Conservation (phyloP, 139 green algal genomes). For the Bryopsis sp. region DNA sequence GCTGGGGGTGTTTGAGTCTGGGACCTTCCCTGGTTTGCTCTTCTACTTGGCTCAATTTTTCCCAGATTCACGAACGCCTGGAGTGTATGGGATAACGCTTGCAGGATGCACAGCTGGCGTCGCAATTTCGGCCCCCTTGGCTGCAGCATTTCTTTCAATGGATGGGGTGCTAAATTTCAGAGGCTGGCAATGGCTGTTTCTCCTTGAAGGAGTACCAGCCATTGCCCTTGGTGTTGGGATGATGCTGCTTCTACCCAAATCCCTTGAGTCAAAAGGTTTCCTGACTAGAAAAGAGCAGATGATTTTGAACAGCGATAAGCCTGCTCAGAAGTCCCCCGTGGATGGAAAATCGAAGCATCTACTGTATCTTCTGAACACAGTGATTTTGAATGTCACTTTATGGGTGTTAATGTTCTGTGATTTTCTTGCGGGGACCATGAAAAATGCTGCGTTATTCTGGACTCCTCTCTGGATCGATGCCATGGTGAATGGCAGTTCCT, state of each 20-base stretch:
- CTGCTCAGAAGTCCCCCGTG: no score
- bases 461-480: no score
- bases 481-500: no score
- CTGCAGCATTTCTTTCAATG: slow-evolving; percentile 15
- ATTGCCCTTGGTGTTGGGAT: not conserved
- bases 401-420: no score
- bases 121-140: slow-evolving; percentile 1
- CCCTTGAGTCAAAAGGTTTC: no score
- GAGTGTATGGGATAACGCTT: not conserved
- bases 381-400: no score
- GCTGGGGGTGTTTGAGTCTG: slow-evolving; percentile 46
- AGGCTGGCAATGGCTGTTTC: slow-evolving; percentile 26
- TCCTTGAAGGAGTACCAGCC: slow-evolving; percentile 12
- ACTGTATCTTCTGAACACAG: no score
- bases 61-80: not conserved
- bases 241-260: not conserved
- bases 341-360: no score
- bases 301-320: no score
- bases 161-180: slow-evolving; percentile 15
- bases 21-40: slow-evolving; percentile 45
- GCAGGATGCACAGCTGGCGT: not conserved
- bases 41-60: slow-evolving; percentile 26
- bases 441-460: no score
- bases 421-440: no score
- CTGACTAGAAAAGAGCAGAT: no score